These are phyloP conservation scores for Trypanosoma congolense DNA, from an alignment of 208 protist species.

Conservation along the genomic window DNA sequence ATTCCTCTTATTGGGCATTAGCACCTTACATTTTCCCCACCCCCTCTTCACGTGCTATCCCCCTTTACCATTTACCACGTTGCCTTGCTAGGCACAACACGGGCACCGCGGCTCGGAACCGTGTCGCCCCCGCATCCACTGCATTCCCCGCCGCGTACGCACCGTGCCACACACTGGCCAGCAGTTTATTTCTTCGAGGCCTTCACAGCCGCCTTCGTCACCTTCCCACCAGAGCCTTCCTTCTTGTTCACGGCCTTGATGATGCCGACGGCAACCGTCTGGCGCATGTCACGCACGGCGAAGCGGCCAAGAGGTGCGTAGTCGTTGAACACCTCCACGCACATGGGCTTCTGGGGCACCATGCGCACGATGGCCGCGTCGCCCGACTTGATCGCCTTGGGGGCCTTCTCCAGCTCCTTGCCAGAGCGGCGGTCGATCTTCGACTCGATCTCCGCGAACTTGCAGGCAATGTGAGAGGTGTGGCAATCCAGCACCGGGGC, in stretches of 20 bases:
- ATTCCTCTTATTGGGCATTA: no score
- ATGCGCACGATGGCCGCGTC: conserved; percentile 90
- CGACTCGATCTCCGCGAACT: conserved; percentile 81
- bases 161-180: neutral
- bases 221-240: conserved; percentile 62
- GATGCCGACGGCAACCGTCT: conserved; percentile 96
- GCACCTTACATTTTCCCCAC: no score
- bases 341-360: conserved; percentile 89
- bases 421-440: conserved; percentile 92
- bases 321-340: conserved; percentile 92
- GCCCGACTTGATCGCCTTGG: conserved; percentile 88
- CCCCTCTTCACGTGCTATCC: no score
- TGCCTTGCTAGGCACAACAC: no score
- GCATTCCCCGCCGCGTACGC: no score
- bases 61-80: no score
- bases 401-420: conserved; percentile 86
- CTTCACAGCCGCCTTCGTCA: conserved; percentile 74
- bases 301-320: conserved; percentile 95
- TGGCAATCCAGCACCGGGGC: conserved; percentile 90
- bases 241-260: conserved; percentile 89
- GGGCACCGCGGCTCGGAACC: no score
- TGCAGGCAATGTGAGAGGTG: conserved; percentile 93
- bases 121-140: no score
- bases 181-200: conserved; percentile 59
- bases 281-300: conserved; percentile 92